phyloP scores from a whole-genome alignment of 2,329 filamentous ascomycete genomes.

The Fonsecaea pugnacius region DNA sequence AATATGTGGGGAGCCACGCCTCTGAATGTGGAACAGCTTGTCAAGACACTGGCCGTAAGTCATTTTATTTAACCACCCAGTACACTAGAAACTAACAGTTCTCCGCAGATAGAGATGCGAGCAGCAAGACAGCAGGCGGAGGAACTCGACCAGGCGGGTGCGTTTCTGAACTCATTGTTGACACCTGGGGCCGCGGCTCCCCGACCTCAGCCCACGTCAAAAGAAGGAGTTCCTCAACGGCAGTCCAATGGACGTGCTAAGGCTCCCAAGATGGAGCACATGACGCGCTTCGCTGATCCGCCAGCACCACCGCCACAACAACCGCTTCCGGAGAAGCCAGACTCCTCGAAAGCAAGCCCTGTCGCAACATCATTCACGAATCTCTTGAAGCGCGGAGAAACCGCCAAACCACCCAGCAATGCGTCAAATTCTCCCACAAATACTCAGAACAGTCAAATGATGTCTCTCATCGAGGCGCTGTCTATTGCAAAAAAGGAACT shows the following conservation, averaged over 20 bases:
- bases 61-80: slow-evolving; percentile 1
- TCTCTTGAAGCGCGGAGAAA: slow-evolving; percentile 74
- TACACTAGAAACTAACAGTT: slow-evolving; percentile 26
- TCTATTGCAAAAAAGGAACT: slow-evolving; percentile 84
- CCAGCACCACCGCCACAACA: slow-evolving; percentile 92
- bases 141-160: slow-evolving; percentile 79
- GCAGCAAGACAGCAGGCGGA: slow-evolving; percentile 84
- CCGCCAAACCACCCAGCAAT: slow-evolving; percentile 69
- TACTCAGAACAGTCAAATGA: slow-evolving; percentile 72
- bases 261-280: slow-evolving; percentile 69
- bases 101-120: slow-evolving; percentile 79
- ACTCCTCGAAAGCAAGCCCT: slow-evolving; percentile 60
- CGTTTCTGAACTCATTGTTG: slow-evolving; percentile 77
- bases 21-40: slow-evolving; percentile 90
- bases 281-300: slow-evolving; percentile 86
- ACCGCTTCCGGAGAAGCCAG: slow-evolving; percentile 89
- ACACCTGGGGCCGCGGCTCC: slow-evolving; percentile 64
- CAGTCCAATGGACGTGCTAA: slow-evolving; percentile 54
- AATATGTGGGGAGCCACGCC: slow-evolving; percentile 81
- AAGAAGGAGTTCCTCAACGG: slow-evolving; percentile 48
- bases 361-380: slow-evolving; percentile 55
- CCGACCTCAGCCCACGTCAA: slow-evolving; percentile 55
- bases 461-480: slow-evolving; percentile 82
- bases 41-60: slow-evolving; percentile 81
- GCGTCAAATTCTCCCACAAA: slow-evolving; percentile 51